These are phyloP conservation scores for Trichoderma atroviride DNA, from an alignment of 2,329 filamentous ascomycete species.

Conservation along the genomic window DNA sequence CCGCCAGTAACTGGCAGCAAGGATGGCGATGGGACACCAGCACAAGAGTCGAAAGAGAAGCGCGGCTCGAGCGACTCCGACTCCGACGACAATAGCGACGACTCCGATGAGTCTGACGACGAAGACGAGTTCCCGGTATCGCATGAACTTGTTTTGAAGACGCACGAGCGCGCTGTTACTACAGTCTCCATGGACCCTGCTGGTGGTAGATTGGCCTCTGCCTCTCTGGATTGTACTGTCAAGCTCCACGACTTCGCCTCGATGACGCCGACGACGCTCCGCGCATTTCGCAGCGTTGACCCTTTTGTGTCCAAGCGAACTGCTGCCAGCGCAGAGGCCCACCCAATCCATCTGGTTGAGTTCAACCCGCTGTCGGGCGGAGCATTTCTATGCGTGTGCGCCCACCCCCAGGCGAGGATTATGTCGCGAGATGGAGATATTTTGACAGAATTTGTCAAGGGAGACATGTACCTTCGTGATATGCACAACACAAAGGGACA, in stretches of 20 bases:
- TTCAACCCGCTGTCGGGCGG: constrained; percentile 83
- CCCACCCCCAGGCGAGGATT: constrained; percentile 87
- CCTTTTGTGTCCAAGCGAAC: constrained; percentile 74
- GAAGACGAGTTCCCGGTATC: constrained; percentile 90
- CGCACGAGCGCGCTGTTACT: constrained; percentile 86
- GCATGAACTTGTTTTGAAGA: constrained; percentile 90
- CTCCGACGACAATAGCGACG: constrained; percentile 42
- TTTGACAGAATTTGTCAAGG: constrained; percentile 88
- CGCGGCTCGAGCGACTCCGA: constrained; percentile 49
- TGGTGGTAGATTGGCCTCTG: constrained; percentile 83
- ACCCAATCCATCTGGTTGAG: constrained; percentile 81
- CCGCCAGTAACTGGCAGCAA: constrained; percentile 14
- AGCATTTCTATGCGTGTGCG: constrained; percentile 82
- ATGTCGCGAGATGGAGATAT: constrained; percentile 86
- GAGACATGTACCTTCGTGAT: constrained; percentile 96
- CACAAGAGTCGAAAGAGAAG: constrained; percentile 29
- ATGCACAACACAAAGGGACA: constrained; percentile 98
- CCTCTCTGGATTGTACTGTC: constrained; percentile 85
- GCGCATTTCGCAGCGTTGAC: constrained; percentile 90
- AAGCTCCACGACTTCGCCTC: constrained; percentile 95
- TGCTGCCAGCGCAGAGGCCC: constrained; percentile 74
- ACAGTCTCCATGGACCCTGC: constrained; percentile 82
- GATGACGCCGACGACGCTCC: constrained; percentile 92
- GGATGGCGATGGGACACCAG: constrained; percentile 27
- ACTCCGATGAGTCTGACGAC: constrained; percentile 64